Evolutionary conservation across 2,329 filamentous ascomycete genomes (phyloP), one percentile per base, ranked within the genome.

Genomic region (Hypoxylon sp.): DNA sequence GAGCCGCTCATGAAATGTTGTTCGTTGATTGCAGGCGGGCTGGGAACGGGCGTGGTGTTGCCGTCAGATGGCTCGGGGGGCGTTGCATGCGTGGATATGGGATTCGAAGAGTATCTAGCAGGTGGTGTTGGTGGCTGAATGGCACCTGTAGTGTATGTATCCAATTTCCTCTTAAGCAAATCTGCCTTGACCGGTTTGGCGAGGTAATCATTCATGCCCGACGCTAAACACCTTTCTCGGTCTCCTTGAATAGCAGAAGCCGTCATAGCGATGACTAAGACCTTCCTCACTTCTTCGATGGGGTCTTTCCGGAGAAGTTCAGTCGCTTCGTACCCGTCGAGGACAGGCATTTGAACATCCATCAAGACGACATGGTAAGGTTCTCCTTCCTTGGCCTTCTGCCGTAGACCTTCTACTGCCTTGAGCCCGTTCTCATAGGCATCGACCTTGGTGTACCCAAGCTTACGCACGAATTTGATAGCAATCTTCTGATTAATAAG

Each of bases 181-280:
- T 94, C 92, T 3, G 92, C 93, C 67, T 94, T 88, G n/a, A 98
- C 95, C 0, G 95, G 95, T 78, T 98, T 98, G 14, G 95, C 94
- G 0, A 98, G 87, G 75, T 98, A 98, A 76, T 98, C 96, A 79
- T 98, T 97, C 95, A 98, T 98, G 48, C 95, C 95, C 1, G 94
- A 93, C 54, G 94, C 93, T n/a, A 98, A 83, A 74, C 95, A 98
- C 81, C 97, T 98, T 78, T 98, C 95, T 52, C 94, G 87, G 78
- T 98, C 95, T 17, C 95, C 95, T 78, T 96, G 92, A 68, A 98
- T 98, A 2, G 95, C 95, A 26, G 91, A 94, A 0, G 95, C 95
- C 0, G 95, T 98, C 95, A 98, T 98, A 60, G 95, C 95, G 74
- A 98, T 98, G 53, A 98, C 92, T n/a, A 98, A 84, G 1, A 97